Percentiles rank a stretch among this genome's conserved stretches.
phyloP scores from a whole-genome alignment of 2,329 filamentous ascomycete genomes.

The Chrysosporium queenslandicum region DNA sequence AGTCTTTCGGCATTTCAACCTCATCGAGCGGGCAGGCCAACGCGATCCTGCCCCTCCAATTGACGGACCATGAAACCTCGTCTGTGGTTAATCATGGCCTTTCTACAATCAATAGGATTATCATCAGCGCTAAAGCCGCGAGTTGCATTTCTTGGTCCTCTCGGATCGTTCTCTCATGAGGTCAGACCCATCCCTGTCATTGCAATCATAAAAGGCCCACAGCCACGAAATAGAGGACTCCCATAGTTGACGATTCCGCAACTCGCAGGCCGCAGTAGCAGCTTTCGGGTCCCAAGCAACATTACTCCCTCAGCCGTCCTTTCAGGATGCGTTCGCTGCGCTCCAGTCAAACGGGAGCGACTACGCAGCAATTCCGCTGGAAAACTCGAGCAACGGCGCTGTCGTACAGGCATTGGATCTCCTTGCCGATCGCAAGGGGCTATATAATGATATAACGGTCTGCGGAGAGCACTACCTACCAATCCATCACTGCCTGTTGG shows the following conservation, averaged over 20 bases:
- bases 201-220: neutral
- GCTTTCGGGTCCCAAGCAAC: constrained; percentile 35
- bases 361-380: constrained; percentile 81
- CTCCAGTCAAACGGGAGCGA: constrained; percentile 57
- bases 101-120: constrained; percentile 5
- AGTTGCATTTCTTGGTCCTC: constrained; percentile 52
- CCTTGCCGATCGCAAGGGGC: constrained; percentile 60
- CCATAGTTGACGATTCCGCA: constrained; percentile 6
- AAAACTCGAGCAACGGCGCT: constrained; percentile 90
- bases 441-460: constrained; percentile 60
- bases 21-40: too few relatives aligned
- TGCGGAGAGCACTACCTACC: constrained; percentile 76
- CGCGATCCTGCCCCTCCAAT: neutral
- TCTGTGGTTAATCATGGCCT: constrained; percentile 3
- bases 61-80: neutral
- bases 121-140: constrained; percentile 19
- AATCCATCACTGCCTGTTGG: constrained; percentile 80
- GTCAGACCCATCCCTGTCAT: constrained; percentile 32
- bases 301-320: constrained; percentile 30
- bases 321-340: constrained; percentile 62
- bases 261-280: constrained; percentile 45
- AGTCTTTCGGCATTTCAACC: neutral
- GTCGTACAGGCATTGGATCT: constrained; percentile 86
- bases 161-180: constrained; percentile 61
- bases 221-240: neutral